Base-by-base conservation (phyloP, 2,329 filamentous ascomycete genomes). In the Chaetomium olivaceum region DNA sequence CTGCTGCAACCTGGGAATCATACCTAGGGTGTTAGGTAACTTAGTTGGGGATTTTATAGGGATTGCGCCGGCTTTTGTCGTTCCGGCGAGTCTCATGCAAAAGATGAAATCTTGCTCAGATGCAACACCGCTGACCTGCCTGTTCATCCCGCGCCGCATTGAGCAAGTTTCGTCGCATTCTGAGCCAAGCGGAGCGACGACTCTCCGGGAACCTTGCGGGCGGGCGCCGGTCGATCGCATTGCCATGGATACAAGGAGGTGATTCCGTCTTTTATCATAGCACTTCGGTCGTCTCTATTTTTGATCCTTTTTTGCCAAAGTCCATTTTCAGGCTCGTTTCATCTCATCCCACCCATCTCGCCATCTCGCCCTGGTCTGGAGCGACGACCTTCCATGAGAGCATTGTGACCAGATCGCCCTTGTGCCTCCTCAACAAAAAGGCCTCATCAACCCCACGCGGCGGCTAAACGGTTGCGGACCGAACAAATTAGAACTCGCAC, bases 401-500 rank as follows among this genome's bases (percentile, higher is more conserved):
- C 39, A 43, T 48, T 48, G n/a, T 48, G 46, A 21, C 46, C 21
- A 9, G 46, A 29, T 16, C n/a, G 51, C 27, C 23, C 7, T 27
- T 14, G 29, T 29, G 51, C 19, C 51, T 29, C 25, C 19, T 29
- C 16, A 19, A n/a, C 12, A 29, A 29, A 54, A 54, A 54, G 27
- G 51, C 25, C 51, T 29, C 54, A 62, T 62, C 55, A 46, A 51
- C n/a, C 66, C 61, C 61, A 58, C 56, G 33, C 59, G 7, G 58
- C 64, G 67, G 67, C 57, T 68, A 63, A 67, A 67, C 64, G 67
- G 64, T 62, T 67, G 58, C 65, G 61, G 31, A 61, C 14, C 25
- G 25, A 25, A 60, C 14, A 3, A 27, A 27, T 51, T 27, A 2
- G 7, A 46, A 4, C 25, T 23, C 25, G 11, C n/a, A 25, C 43